phyloP scores from a whole-genome alignment of 1,284 basidiomycete genomes.

The Moesziomyces antarcticus region DNA sequence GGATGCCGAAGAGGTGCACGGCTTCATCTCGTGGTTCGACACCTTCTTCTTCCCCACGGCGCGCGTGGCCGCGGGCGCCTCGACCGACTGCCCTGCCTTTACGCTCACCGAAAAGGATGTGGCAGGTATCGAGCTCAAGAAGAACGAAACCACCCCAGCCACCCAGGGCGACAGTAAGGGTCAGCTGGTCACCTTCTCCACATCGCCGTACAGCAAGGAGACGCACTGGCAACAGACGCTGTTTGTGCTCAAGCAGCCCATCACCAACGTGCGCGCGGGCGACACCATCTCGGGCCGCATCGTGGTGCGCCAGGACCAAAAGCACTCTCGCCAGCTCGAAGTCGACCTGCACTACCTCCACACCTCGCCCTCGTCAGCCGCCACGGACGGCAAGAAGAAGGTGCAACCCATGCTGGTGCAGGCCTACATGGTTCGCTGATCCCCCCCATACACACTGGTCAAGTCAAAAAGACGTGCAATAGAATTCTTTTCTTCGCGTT shows the following conservation, averaged over 20 bases:
- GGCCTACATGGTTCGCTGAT: slow-evolving; percentile 77
- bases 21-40: slow-evolving; percentile 66
- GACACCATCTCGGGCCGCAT: slow-evolving; percentile 83
- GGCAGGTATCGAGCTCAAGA: slow-evolving; percentile 83
- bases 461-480: not conserved
- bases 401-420: slow-evolving; percentile 72
- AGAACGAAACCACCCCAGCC: slow-evolving; percentile 73
- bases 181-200: slow-evolving; percentile 84
- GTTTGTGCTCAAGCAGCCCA: slow-evolving; percentile 84
- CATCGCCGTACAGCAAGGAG: slow-evolving; percentile 82
- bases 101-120: slow-evolving; percentile 34
- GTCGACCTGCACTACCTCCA: slow-evolving; percentile 85
- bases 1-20: slow-evolving; percentile 46
- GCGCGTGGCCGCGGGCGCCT: not conserved
- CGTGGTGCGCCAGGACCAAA: slow-evolving; percentile 80
- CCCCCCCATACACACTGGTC: not conserved
- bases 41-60: slow-evolving; percentile 62
- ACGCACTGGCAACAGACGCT: slow-evolving; percentile 99
- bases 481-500: not conserved
- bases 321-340: slow-evolving; percentile 88
- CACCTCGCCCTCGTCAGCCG: not conserved
- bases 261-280: slow-evolving; percentile 77
- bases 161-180: slow-evolving; percentile 63
- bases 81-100: slow-evolving; percentile 33
- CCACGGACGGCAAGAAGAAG: slow-evolving; percentile 10